Evolutionary conservation across 768 basidiomycete genomes (phyloP).

Genomic region (Auricularia heimuer): DNA sequence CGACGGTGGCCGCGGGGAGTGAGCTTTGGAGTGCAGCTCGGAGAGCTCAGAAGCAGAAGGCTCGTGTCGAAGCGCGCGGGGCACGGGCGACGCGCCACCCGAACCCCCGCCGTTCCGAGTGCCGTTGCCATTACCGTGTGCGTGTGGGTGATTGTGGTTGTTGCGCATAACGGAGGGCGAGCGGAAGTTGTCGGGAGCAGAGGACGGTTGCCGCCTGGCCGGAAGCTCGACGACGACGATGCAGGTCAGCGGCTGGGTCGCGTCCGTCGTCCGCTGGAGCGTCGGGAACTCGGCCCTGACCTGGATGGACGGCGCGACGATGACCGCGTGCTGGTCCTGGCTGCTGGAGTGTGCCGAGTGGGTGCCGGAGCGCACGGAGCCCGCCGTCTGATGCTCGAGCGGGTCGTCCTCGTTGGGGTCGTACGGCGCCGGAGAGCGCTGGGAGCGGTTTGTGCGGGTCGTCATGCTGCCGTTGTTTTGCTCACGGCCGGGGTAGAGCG

Average conservation of each 20-base stretch:
- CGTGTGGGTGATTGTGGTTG: not conserved
- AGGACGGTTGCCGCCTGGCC: constrained; percentile 42
- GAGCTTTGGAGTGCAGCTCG: constrained; percentile 6
- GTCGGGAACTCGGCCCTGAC: constrained; percentile 87
- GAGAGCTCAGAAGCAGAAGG: constrained; percentile 1
- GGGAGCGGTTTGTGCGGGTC: constrained; percentile 17
- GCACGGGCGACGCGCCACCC: not conserved
- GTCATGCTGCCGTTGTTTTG: constrained; percentile 34
- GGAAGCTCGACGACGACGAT: constrained; percentile 91
- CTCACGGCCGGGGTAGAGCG: constrained; percentile 63
- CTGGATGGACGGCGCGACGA: constrained; percentile 88
- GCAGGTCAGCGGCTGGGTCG: constrained; percentile 83
- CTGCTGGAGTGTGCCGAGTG: constrained; percentile 33
- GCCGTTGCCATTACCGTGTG: not conserved
- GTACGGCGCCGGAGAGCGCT: constrained; percentile 26
- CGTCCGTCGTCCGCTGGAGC: constrained; percentile 53
- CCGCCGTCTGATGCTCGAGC: constrained; percentile 40
- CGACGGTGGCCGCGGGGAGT: constrained; percentile 17
- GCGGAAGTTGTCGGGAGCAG: not conserved
- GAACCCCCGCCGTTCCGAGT: not conserved
- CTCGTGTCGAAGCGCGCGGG: not conserved
- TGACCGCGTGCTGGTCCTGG: constrained; percentile 31
- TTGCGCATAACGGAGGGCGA: constrained; percentile 15
- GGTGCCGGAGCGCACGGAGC: constrained; percentile 26
- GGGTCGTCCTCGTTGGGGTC: constrained; percentile 85